Base-by-base conservation (phyloP, 768 basidiomycete genomes). In the Ephemerocybe angulata region DNA sequence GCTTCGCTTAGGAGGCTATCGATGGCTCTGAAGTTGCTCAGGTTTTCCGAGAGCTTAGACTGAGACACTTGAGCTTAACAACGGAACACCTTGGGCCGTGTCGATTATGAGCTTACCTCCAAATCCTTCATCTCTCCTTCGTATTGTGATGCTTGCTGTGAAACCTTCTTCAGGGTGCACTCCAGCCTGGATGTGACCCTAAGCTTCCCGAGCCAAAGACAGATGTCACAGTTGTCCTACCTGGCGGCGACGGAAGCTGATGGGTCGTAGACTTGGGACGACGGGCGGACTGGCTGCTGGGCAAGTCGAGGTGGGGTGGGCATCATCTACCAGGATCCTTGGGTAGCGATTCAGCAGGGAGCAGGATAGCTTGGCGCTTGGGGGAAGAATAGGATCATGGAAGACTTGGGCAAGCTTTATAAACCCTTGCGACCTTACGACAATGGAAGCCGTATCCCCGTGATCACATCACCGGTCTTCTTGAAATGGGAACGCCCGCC, bases 21-120 rank as follows among this genome's bases (percentile, higher is more conserved):
- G 57, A 90, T 84, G 17, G 85, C 84, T 52, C 86, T 75, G 52
- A 88, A 89, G 63, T 90, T 90, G 62, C 84, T 84, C 52, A 90
- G 71, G 63, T 84, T 81, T 60, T 88, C 84, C 37, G 84, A 78
- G 22, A 91, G 77, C 64, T 80, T 82, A 50, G 76, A 76, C 88
- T 90, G 62, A 1, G 48, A 44, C 27, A 6, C 25, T 11, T 48
- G 17, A 48, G 46, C 46, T 48, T 12, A 42, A 19, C 10, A 11
- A 19, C 12, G 25, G 24, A n/a, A n/a, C n/a, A n/a, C n/a, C n/a
- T 24, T n/a, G 17, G 6, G 38, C n/a, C 21, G n/a, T 17, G 38
- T 19, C 7, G 21, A 13, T 22, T 46, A 24, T 17, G 46, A 28
- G 35, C 67, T 40, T 49, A 83, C 85, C 71, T 86, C 83, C 55